Evolutionary conservation across 2,329 filamentous ascomycete species (phyloP), one percentile per base, ranked within the genome.

Genomic region (Alternaria arbusti): DNA sequence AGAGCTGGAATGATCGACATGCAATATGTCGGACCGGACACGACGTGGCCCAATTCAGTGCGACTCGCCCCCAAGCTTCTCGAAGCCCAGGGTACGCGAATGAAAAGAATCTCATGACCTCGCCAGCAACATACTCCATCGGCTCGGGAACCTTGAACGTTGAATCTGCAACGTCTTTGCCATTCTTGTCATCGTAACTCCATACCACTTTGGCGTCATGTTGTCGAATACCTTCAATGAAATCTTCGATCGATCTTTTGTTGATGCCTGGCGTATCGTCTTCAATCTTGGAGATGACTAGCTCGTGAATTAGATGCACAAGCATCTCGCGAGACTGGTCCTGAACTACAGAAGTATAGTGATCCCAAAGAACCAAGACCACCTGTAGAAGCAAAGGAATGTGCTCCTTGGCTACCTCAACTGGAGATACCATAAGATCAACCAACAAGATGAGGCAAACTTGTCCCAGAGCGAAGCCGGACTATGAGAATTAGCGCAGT

Each of bases 251-350:
- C 0, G 89, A 87, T 65, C 89, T 86, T 74, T 92, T 93, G 55
- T 89, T 89, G 3, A 89, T 88, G 17, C 85, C 86, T 7, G 89
- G 86, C 51, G 82, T 81, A 61, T 93, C 71, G 59, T 96, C 91
- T 63, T 97, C 89, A 49, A 90, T 85, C 71, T 88, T 88, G 1
- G 89, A 90, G 26, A 97, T 94, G 40, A 99, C 93, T 7, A 98
- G 85, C 78, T 98, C 96, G 73, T 99, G 96, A 50, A 99, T 96
- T 17, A 99, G 86, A 82, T 99, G 96, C 2, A 99, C 94, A 15
- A 99, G 87, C 94, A 99, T 97, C 80, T 99, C 96, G 52, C 94
- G 89, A 28, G 96, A 94, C 79, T 99, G 95, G 70, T 98, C 96
- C 78, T 98, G 95, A 2, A 99, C 96, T 11, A 97, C 87, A 4